These are phyloP conservation scores for Puccinia coronata DNA, from an alignment of 1,284 basidiomycete species.

Conservation along the genomic window DNA sequence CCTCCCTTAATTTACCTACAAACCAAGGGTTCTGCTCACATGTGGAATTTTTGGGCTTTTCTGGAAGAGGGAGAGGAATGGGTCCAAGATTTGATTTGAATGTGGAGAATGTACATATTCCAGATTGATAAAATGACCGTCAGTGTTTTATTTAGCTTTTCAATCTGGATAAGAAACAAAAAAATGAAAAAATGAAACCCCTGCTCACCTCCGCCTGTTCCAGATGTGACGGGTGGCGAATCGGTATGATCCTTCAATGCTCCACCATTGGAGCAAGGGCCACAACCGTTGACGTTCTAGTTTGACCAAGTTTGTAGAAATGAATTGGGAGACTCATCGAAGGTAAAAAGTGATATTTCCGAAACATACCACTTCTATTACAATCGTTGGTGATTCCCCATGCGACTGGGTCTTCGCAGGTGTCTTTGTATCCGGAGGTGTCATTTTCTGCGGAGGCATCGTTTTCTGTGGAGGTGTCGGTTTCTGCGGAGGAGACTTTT, in stretches of 20 bases:
- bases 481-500: too few species aligned
- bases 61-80: not conserved
- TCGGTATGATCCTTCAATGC: not conserved
- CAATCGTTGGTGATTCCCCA: not conserved
- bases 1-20: not conserved
- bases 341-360: not conserved
- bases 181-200: not conserved
- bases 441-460: too few species aligned
- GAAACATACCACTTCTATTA: slow-evolving; percentile 4
- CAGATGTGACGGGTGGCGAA: not conserved
- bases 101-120: not conserved
- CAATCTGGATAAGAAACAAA: too few species aligned
- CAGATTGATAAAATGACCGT: not conserved
- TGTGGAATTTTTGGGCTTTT: not conserved
- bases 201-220: not conserved
- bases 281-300: not conserved
- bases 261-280: not conserved
- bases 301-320: not conserved
- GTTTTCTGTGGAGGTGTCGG: too few species aligned
- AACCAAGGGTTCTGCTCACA: not conserved
- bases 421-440: too few species aligned
- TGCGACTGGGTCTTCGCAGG: not conserved
- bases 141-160: not conserved
- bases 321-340: not conserved
- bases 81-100: not conserved